Base-by-base conservation (phyloP, 345 rosid species). In the Rhizophora apiculata region DNA sequence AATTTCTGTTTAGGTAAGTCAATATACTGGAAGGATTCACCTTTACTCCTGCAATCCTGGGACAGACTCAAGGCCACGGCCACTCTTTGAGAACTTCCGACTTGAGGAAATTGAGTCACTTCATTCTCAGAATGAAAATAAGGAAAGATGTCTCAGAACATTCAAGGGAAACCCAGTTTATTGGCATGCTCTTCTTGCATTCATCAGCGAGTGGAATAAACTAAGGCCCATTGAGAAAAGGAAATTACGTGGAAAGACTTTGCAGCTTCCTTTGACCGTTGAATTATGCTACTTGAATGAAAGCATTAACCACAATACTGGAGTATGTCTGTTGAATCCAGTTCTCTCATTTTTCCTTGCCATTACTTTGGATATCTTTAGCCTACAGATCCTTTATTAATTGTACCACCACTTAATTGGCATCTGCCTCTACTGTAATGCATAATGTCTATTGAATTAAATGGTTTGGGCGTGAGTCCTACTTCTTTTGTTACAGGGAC, bases 221-320 rank as follows among this genome's bases (percentile, higher is more conserved):
- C 80, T 94, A 77, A 86, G 93, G 78, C 90, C 97, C 55, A 82
- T 94, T 69, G 91, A 89, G 75, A 85, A 74, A 78, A 83, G 84
- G 76, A 94, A 88, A 82, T 76, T 94, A 77, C 69, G 78, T 69
- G 97, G 96, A 67, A 94, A 89, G 82, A 92, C 96, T 73, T 76
- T 94, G 82, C 98, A 87, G 74, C 86, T 89, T 68, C 98, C 98
- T 76, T 71, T 94, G 62, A 84, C 85, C 56, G 72, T 86, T 82
- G 98, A 94, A 81, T 76, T 94, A 65, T 88, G 93, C 81, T 88
- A 78, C 88, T 88, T 89, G 86, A 87, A 85, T 69, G 98, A 89
- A 86, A 86, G 82, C 68, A 72, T 63, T 63, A 89, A 81, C 78
- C 97, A 91, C 83, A 81, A 74, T 73, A 65, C 54, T 16, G 81